Evolutionary conservation across 2,329 filamentous ascomycete species (phyloP).

Genomic region (Ceratocystis diversiconidia): DNA sequence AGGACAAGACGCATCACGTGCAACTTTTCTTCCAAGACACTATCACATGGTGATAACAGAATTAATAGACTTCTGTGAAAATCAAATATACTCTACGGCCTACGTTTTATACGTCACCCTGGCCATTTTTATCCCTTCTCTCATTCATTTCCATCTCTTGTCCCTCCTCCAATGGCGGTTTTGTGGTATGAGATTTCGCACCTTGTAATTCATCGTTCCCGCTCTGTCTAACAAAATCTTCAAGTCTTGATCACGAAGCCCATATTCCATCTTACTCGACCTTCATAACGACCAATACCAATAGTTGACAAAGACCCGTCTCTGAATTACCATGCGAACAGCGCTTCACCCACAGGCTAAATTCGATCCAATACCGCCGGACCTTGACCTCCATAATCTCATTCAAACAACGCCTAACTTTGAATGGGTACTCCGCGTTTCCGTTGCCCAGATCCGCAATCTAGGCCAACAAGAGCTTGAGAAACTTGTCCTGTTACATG

Average conservation of each 20-base stretch:
- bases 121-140: too few relatives aligned
- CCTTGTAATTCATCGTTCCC: too few relatives aligned
- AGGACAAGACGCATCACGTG: not conserved
- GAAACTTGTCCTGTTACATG: slow-evolving; percentile 68
- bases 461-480: slow-evolving; percentile 71
- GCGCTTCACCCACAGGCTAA: slow-evolving; percentile 67
- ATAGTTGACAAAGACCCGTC: too few relatives aligned
- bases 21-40: not conserved
- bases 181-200: too few relatives aligned
- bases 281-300: not conserved
- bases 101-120: too few relatives aligned
- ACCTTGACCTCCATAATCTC: slow-evolving; percentile 61
- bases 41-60: not conserved
- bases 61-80: not conserved
- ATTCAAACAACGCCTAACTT: slow-evolving; percentile 75
- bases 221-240: too few relatives aligned
- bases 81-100: too few relatives aligned
- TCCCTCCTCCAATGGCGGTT: too few relatives aligned
- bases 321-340: slow-evolving; percentile 49
- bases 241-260: not conserved
- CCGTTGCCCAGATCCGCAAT: slow-evolving; percentile 60
- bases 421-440: slow-evolving; percentile 70
- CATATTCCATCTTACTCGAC: not conserved
- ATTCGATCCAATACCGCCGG: slow-evolving; percentile 80
- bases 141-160: too few relatives aligned